Evolutionary conservation across 352 stramenopile species (phyloP).

Genomic region (Pythium sukuiense): DNA sequence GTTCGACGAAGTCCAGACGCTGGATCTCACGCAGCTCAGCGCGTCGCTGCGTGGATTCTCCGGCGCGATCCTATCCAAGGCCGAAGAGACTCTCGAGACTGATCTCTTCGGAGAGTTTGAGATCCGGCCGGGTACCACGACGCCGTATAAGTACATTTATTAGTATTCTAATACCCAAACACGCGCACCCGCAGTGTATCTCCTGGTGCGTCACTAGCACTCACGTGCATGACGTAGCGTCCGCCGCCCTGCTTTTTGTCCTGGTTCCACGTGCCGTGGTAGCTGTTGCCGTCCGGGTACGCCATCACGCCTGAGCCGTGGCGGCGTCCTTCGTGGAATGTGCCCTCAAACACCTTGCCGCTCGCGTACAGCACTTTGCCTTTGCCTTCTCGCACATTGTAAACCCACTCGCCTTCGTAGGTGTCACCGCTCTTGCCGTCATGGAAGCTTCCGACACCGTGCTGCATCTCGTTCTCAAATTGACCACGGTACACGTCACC

Average conservation of each 20-base stretch:
- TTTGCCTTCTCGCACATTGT: constrained; percentile 78
- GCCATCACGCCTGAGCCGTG: constrained; percentile 81
- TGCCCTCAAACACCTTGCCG: constrained; percentile 85
- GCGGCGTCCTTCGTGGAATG: constrained; percentile 73
- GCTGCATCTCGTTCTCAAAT: constrained; percentile 80
- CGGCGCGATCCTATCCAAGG: constrained; percentile 50
- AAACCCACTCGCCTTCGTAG: constrained; percentile 80
- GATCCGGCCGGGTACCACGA: constrained; percentile 60
- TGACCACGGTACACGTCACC: constrained; percentile 82
- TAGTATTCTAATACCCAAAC: constrained; percentile 33
- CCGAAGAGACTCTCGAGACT: constrained; percentile 42
- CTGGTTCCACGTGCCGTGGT: constrained; percentile 84
- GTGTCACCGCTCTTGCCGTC: constrained; percentile 42
- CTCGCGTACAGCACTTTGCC: constrained; percentile 76
- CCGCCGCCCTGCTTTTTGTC: constrained; percentile 87
- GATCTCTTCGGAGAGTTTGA: constrained; percentile 68
- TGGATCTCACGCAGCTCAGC: constrained; percentile 62
- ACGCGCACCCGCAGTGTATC: constrained; percentile 27
- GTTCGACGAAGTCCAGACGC: constrained; percentile 74
- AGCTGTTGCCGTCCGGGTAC: constrained; percentile 81
- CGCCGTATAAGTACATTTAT: constrained; percentile 68
- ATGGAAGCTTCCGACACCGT: constrained; percentile 76
- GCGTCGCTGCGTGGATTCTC: constrained; percentile 47
- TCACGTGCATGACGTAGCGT: constrained; percentile 55
- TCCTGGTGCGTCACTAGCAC: not conserved